A percentile compares a stretch with the other conserved stretches of the same genome.
These are phyloP conservation scores for Trametes cingulata DNA, from an alignment of 768 basidiomycete genomes.

Conservation along the genomic window DNA sequence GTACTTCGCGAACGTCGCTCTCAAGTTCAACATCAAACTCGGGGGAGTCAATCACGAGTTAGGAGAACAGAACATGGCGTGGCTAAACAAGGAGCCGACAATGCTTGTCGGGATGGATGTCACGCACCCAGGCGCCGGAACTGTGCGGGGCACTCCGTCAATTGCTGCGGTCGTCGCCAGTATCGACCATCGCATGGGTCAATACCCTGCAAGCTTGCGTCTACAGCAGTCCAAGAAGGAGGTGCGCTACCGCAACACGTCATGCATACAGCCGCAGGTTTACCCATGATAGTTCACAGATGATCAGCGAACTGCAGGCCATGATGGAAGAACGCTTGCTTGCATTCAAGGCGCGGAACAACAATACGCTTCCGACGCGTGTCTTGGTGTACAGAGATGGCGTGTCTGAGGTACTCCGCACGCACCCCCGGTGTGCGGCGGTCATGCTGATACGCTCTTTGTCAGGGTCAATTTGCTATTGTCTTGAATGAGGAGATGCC, in stretches of 20 bases:
- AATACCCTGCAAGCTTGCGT: slow-evolving; percentile 51
- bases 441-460: not conserved
- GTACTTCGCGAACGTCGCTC: slow-evolving; percentile 56
- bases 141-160: slow-evolving; percentile 54
- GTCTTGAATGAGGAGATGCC: slow-evolving; percentile 48
- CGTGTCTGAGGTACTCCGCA: slow-evolving; percentile 64
- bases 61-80: slow-evolving; percentile 38
- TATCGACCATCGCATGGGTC: slow-evolving; percentile 43
- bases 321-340: slow-evolving; percentile 53
- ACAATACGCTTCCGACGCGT: slow-evolving; percentile 42
- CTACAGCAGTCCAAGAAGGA: slow-evolving; percentile 68
- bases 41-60: slow-evolving; percentile 55
- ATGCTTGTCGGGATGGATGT: slow-evolving; percentile 66
- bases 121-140: slow-evolving; percentile 79
- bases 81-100: slow-evolving; percentile 43
- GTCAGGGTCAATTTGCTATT: slow-evolving; percentile 49
- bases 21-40: slow-evolving; percentile 58
- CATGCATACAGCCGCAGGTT: not conserved
- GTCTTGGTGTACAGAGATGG: slow-evolving; percentile 69
- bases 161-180: slow-evolving; percentile 58
- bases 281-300: slow-evolving; percentile 28
- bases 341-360: slow-evolving; percentile 40
- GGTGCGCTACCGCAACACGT: slow-evolving; percentile 39
- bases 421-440: not conserved
- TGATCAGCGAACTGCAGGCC: slow-evolving; percentile 47